Evolutionary conservation across 2,329 filamentous ascomycete species (phyloP).

Genomic region (Cylindrodendrum hubeiense): DNA sequence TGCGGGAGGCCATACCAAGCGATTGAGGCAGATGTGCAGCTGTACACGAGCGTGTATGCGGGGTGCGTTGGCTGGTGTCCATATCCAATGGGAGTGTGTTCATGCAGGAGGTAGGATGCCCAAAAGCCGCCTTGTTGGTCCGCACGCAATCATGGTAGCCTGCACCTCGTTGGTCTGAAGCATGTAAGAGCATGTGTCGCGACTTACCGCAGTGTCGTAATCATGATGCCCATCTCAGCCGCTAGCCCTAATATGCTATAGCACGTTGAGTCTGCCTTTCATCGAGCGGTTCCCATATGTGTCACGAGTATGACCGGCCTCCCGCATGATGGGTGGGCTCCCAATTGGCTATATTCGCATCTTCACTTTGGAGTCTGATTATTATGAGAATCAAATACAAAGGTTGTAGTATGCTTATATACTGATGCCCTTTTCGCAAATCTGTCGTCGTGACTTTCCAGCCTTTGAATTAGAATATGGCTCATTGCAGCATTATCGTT

Average conservation of each 20-base stretch:
- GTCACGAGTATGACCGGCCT: neutral
- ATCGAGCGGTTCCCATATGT: neutral
- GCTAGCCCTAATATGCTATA: no score
- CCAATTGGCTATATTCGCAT: no score
- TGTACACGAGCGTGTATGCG: neutral
- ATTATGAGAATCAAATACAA: no score
- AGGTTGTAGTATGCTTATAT: neutral
- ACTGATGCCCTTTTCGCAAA: neutral
- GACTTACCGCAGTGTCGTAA: neutral
- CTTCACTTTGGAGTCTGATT: no score
- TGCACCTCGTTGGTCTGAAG: no score
- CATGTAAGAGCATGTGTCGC: no score
- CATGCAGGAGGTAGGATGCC: neutral
- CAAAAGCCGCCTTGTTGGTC: no score
- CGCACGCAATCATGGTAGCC: no score
- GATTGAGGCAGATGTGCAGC: neutral
- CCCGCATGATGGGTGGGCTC: neutral
- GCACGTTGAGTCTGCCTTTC: neutral
- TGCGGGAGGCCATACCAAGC: neutral
- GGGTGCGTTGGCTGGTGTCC: neutral
- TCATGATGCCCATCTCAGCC: neutral
- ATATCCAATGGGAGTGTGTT: neutral
- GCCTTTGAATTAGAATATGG: no score
- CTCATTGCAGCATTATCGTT: no score
- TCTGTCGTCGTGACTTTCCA: no score